Conservation (phyloP, 257 asterid species). For the Craterostigma plantagineum region DNA sequence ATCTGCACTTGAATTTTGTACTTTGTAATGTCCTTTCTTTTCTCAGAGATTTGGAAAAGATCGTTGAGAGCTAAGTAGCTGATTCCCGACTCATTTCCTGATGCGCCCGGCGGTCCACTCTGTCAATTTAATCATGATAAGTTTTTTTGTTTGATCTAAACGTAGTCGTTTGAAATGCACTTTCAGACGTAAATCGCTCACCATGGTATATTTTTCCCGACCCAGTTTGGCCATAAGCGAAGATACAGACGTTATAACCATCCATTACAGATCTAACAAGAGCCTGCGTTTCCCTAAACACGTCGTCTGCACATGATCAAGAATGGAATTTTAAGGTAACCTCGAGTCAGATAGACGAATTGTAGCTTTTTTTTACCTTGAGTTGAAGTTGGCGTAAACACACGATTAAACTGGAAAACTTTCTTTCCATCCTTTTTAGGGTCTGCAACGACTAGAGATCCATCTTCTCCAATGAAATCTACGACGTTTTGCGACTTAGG, state of each 20-base stretch:
- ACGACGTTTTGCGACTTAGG: conserved; percentile 24
- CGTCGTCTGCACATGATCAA: conserved; percentile 73
- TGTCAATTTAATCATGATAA: conserved; percentile 13
- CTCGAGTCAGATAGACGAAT: too few relatives aligned
- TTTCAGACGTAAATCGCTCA: conserved; percentile 15
- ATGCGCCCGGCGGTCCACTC: conserved; percentile 48
- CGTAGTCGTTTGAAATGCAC: neutral
- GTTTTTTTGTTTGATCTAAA: neutral
- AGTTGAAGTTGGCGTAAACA: conserved; percentile 59
- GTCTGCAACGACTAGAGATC: conserved; percentile 48
- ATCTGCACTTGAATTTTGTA: conserved; percentile 71
- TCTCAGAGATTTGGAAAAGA: conserved; percentile 46
- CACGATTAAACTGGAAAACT: conserved; percentile 54
- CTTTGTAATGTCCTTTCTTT: conserved; percentile 42
- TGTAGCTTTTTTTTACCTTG: conserved; percentile 62
- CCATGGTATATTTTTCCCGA: conserved; percentile 95
- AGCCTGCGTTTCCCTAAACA: conserved; percentile 48
- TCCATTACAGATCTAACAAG: conserved; percentile 91
- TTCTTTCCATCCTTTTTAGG: conserved; percentile 57
- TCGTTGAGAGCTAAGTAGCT: conserved; percentile 64
- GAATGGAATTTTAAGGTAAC: too few relatives aligned
- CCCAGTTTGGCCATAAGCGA: conserved; percentile 94
- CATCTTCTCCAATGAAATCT: conserved; percentile 64
- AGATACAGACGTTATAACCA: conserved; percentile 73
- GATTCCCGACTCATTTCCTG: conserved; percentile 43